phyloP scores from a whole-genome alignment of 2,329 filamentous ascomycete species.

The Neofusicoccum sp. region DNA sequence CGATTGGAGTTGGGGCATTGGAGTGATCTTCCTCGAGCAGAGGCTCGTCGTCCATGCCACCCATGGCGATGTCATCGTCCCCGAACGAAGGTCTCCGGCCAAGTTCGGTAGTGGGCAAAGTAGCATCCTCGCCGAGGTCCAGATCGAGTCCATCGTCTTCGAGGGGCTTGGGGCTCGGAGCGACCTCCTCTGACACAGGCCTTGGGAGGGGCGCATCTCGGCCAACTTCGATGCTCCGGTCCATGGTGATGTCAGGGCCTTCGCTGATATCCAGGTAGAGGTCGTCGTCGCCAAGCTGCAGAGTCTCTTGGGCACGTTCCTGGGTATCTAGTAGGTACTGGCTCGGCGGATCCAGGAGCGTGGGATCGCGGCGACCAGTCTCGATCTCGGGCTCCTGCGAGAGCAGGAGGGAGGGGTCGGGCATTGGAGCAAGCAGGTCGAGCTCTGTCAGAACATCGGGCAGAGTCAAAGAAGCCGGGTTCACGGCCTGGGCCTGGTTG shows the following conservation, averaged over 20 bases:
- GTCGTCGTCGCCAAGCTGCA: constrained; percentile 56
- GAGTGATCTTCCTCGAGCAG: constrained; percentile 21
- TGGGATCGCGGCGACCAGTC: constrained; percentile 47
- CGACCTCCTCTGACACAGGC: constrained; percentile 33
- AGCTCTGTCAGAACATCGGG: constrained; percentile 92
- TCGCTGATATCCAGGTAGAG: constrained; percentile 66
- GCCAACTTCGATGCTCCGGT: constrained; percentile 77
- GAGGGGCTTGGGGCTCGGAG: constrained; percentile 52
- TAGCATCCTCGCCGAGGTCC: constrained; percentile 32
- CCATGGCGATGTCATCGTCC: constrained; percentile 42
- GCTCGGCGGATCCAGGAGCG: constrained; percentile 42
- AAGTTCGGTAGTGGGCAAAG: constrained; percentile 21
- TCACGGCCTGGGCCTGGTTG: constrained; percentile 71
- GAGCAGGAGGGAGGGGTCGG: constrained; percentile 81
- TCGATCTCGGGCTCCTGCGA: constrained; percentile 63
- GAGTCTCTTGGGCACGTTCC: constrained; percentile 17
- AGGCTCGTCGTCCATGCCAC: constrained; percentile 42
- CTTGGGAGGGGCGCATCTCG: constrained; percentile 72
- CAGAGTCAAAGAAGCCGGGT: constrained; percentile 81
- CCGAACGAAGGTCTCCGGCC: constrained; percentile 17
- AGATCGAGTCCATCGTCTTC: constrained; percentile 53
- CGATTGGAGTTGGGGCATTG: not conserved
- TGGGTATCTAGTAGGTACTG: constrained; percentile 25
- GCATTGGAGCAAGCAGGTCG: constrained; percentile 74
- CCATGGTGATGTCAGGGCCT: constrained; percentile 35